These are phyloP conservation scores for Neurospora sp. DNA, from an alignment of 495 filamentous ascomycete genomes.

Conservation along the genomic window DNA sequence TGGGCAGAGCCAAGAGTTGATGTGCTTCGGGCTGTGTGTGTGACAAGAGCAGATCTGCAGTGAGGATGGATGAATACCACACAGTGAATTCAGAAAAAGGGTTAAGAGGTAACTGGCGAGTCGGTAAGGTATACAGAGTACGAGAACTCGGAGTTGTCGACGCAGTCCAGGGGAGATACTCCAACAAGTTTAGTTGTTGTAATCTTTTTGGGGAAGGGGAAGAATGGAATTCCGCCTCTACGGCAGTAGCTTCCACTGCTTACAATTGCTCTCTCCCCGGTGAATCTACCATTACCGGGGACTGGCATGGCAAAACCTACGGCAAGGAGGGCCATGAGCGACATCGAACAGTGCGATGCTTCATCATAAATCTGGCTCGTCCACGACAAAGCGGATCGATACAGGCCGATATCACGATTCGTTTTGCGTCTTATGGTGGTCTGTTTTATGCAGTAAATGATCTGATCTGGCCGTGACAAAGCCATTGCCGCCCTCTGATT, in stretches of 20 bases:
- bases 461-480: background rate
- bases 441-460: background rate
- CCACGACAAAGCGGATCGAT: background rate
- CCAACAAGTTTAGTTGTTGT: background rate
- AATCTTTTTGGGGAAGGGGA: background rate
- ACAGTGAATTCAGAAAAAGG: background rate
- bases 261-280: background rate
- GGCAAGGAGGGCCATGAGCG: background rate
- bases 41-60: background rate
- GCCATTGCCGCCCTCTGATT: background rate
- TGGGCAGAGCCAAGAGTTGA: background rate
- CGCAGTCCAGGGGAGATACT: background rate
- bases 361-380: background rate
- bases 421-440: background rate
- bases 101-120: background rate
- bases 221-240: background rate
- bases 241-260: background rate
- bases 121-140: background rate
- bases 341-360: background rate
- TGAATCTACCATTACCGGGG: background rate
- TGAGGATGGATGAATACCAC: background rate
- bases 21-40: background rate
- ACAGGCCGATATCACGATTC: background rate
- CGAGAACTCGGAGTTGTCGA: background rate
- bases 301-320: background rate